Percentiles rank a stretch among this genome's conserved stretches.
Evolutionary conservation across 306 rosid species (phyloP).

Genomic region (Fragaria vesca): DNA sequence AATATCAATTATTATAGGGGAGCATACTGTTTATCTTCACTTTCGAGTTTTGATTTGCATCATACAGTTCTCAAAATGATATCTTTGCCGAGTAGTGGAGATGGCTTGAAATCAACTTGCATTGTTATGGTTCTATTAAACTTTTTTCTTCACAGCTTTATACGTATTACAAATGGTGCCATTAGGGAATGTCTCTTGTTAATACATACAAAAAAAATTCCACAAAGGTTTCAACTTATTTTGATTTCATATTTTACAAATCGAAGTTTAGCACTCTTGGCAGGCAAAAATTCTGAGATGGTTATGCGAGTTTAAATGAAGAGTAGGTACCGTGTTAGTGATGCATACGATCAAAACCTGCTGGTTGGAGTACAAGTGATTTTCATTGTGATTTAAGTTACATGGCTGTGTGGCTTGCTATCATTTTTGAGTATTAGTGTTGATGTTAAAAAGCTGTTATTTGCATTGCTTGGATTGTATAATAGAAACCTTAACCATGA

Average conservation of each 20-base stretch:
- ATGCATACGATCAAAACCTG: slow-evolving; percentile 1
- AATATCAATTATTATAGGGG: too few species aligned
- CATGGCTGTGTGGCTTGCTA: neutral
- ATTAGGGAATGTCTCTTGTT: neutral
- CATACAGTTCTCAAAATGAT: neutral
- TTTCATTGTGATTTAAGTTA: neutral
- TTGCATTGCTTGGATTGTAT: neutral
- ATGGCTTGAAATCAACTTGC: neutral
- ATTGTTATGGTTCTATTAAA: neutral
- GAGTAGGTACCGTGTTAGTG: neutral
- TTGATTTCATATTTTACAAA: neutral
- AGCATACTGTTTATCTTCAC: neutral
- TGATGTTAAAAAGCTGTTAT: neutral
- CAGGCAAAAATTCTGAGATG: neutral
- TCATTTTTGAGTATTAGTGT: neutral
- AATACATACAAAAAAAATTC: neutral
- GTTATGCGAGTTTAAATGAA: neutral
- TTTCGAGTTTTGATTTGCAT: neutral
- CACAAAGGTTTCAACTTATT: neutral
- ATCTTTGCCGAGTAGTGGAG: neutral
- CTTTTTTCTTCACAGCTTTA: neutral
- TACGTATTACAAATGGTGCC: neutral
- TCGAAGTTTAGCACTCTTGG: slow-evolving; percentile 4
- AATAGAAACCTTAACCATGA: neutral
- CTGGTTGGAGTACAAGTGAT: neutral